Conservation (phyloP, 352 stramenopile genomes). For the Phytopythium montanum region DNA sequence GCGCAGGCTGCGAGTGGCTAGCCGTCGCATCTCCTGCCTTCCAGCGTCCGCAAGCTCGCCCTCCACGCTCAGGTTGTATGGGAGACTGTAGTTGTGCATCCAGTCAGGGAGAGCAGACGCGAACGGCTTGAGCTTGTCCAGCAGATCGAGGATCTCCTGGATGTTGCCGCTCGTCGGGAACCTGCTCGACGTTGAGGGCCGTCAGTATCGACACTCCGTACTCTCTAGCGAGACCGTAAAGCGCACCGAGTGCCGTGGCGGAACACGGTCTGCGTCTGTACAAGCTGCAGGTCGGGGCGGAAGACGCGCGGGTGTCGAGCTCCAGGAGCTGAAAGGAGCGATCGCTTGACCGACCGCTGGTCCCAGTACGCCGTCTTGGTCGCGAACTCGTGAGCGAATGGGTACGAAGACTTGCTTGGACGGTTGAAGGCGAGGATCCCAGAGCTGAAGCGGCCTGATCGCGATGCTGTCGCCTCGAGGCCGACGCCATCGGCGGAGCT, state of each 20-base stretch:
- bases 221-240: not conserved
- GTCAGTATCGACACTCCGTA: slow-evolving; percentile 23
- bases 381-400: slow-evolving; percentile 37
- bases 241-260: slow-evolving; percentile 56
- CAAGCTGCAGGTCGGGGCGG: slow-evolving; percentile 31
- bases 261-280: slow-evolving; percentile 59
- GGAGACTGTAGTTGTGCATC: slow-evolving; percentile 59
- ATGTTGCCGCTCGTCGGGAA: slow-evolving; percentile 59
- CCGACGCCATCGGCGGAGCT: not conserved
- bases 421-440: not conserved
- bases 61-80: slow-evolving; percentile 56
- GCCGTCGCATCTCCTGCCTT: slow-evolving; percentile 27
- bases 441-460: not conserved
- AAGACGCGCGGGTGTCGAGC: slow-evolving; percentile 3
- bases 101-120: slow-evolving; percentile 33
- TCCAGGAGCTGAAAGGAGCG: slow-evolving; percentile 5
- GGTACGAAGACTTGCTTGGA: not conserved
- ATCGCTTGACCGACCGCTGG: slow-evolving; percentile 2
- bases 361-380: slow-evolving; percentile 61
- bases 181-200: slow-evolving; percentile 9
- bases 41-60: slow-evolving; percentile 39
- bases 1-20: slow-evolving; percentile 24
- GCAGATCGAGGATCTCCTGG: slow-evolving; percentile 37
- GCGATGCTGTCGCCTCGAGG: not conserved
- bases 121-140: slow-evolving; percentile 41